phyloP scores from a whole-genome alignment of 768 basidiomycete genomes.

The Rhodotorula taiwanensis region DNA sequence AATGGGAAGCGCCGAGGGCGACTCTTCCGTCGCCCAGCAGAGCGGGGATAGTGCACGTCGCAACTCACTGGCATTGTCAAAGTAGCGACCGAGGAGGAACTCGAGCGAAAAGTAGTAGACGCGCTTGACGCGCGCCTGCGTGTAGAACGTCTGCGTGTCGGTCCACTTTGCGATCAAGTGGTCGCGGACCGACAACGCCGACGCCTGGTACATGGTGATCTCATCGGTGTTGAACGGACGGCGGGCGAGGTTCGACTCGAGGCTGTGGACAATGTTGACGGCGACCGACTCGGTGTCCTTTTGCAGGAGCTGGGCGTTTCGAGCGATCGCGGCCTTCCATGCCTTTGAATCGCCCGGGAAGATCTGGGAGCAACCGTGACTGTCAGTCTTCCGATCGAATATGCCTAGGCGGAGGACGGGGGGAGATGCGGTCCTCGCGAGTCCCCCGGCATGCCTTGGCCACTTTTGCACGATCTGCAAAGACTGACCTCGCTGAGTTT shows the following conservation, averaged over 20 bases:
- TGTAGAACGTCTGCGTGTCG: slow-evolving; percentile 42
- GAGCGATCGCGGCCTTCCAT: slow-evolving; percentile 28
- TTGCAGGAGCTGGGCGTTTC: slow-evolving; percentile 8
- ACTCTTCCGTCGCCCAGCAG: too few relatives aligned
- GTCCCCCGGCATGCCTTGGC: too few relatives aligned
- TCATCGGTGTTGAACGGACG: slow-evolving; percentile 82
- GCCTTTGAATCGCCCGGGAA: slow-evolving; percentile 25
- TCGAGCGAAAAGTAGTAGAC: slow-evolving; percentile 90
- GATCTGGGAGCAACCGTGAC: too few relatives aligned
- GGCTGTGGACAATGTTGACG: slow-evolving; percentile 20
- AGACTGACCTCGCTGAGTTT: slow-evolving; percentile 17
- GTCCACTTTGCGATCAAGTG: slow-evolving; percentile 51
- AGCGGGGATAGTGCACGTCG: slow-evolving; percentile 53
- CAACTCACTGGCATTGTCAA: slow-evolving; percentile 45
- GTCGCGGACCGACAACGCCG: slow-evolving; percentile 79
- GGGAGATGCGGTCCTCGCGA: too few relatives aligned
- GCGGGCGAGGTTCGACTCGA: slow-evolving; percentile 68
- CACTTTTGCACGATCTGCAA: too few relatives aligned
- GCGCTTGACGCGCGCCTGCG: slow-evolving; percentile 45
- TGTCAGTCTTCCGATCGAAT: not conserved
- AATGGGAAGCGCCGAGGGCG: too few relatives aligned
- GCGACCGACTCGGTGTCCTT: slow-evolving; percentile 13
- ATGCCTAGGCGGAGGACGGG: not conserved
- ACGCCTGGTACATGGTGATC: slow-evolving; percentile 84
- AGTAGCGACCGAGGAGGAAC: slow-evolving; percentile 51